Conservation (phyloP, 768 basidiomycete genomes). For the Vishniacozyma victoriae region DNA sequence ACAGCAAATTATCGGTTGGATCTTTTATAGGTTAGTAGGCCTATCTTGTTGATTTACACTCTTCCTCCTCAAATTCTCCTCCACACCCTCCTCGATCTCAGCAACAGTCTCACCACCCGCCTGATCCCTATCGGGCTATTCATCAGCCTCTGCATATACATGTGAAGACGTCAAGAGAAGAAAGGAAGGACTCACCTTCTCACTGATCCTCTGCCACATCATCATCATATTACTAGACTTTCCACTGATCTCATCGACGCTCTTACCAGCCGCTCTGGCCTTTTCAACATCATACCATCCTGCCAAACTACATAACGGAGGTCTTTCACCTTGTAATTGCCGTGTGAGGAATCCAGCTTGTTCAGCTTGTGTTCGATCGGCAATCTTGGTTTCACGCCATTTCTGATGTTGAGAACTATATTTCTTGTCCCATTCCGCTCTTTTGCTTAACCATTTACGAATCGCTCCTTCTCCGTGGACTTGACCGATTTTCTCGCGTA, state of each 20-base stretch:
- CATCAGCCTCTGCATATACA: not conserved
- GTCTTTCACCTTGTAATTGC: conserved; percentile 36
- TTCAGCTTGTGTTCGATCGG: conserved; percentile 38
- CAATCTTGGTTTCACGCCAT: conserved; percentile 27
- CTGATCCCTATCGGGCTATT: conserved; percentile 38
- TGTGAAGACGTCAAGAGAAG: not conserved
- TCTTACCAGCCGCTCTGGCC: conserved; percentile 35
- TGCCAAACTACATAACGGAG: conserved; percentile 41
- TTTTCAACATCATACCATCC: conserved; percentile 27
- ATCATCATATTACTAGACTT: conserved; percentile 38
- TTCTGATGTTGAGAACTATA: conserved; percentile 33
- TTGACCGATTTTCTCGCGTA: conserved; percentile 35
- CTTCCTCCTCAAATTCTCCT: conserved; percentile 11
- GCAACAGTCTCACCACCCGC: conserved; percentile 31
- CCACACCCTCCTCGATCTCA: conserved; percentile 28
- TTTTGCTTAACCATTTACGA: conserved; percentile 41
- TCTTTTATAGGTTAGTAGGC: too few relatives aligned
- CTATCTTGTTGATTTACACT: not conserved
- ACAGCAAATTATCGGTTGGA: too few relatives aligned
- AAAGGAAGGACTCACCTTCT: conserved; percentile 24
- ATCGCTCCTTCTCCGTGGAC: conserved; percentile 45
- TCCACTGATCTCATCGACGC: conserved; percentile 43
- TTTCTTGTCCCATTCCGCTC: conserved; percentile 44
- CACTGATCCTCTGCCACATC: conserved; percentile 38
- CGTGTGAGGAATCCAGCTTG: conserved; percentile 42